Base-by-base conservation (phyloP, 2,329 filamentous ascomycete species). In the Magnaporthiopsis rhizophila region DNA sequence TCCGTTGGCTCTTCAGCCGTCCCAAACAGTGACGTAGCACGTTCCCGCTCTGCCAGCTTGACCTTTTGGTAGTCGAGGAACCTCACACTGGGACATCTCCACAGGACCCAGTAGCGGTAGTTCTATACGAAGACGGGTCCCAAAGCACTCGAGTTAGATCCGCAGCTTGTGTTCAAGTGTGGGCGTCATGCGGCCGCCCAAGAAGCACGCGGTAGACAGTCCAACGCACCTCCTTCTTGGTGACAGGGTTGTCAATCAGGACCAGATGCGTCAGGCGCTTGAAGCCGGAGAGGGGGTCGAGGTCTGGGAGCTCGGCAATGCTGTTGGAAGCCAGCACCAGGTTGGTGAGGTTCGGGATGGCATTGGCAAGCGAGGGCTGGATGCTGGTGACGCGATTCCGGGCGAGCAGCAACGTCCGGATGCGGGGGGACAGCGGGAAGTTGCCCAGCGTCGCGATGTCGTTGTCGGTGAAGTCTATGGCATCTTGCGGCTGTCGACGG, bases 401-500 rank as follows among this genome's bases (percentile, higher is more conserved):
- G 64, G 92, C 92, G 64, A 97, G 86, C 61, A 99, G 87, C 58
- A 99, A 85, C 26, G 92, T 96, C 70, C 87, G 90, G 71, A 98
- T 83, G 70, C 95, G 90, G 59, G 92, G 93, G 64, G 90, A 94
- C 62, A 96, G 86, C 3, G 95, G 95, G 75, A 99, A 97, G 80
- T 97, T 97, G 69, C 88, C 89, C 68, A 99, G 85, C 62, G 89
- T 82, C 71, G 91, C 87, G 73, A 99, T 94, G 78, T 97, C 93
- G 77, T 99, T 99, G 82, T 99, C 95, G 77, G 95, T 98, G 72
- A 99, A 89, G 80, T 99, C 95, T 82, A 99, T 96, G 69, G 91
- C 88, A 81, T 98, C 95, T 84, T 96, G 92, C 71, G 93, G 91
- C 91, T 96, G 72, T 21, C 11, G 50, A 30, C 62, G 61, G n/a